These are phyloP conservation scores for Lasiosphaeriaceae sp. DNA, from an alignment of 495 filamentous ascomycete species.

Conservation along the genomic window DNA sequence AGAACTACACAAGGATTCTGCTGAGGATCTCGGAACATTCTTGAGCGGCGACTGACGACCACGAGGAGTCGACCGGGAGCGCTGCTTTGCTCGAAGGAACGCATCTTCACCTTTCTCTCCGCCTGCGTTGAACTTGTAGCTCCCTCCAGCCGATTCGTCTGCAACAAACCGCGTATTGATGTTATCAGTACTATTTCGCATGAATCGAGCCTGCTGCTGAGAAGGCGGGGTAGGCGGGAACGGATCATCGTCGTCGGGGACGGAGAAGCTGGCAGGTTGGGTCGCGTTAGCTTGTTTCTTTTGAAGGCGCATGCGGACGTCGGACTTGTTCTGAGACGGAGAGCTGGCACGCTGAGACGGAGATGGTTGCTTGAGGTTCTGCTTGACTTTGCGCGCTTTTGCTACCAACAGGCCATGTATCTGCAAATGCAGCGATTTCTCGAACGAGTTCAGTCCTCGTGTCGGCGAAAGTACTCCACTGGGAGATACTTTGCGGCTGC, in stretches of 20 bases:
- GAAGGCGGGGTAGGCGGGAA: slow-evolving; percentile 25
- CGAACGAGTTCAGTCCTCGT: slow-evolving; percentile 20
- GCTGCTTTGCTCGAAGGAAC: slow-evolving; percentile 28
- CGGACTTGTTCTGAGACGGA: slow-evolving; percentile 6
- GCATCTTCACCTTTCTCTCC: slow-evolving; percentile 21
- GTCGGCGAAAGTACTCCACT: slow-evolving; percentile 20
- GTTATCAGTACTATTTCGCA: slow-evolving; percentile 63
- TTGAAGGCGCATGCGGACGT: not conserved
- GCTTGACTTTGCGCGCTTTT: not conserved
- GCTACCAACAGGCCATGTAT: slow-evolving; percentile 21
- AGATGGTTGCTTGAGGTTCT: not conserved
- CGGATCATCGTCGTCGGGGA: slow-evolving; percentile 33
- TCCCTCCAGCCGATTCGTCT: slow-evolving; percentile 27
- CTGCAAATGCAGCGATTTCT: slow-evolving; percentile 20
- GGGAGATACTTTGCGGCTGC: slow-evolving; percentile 11
- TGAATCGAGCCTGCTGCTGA: slow-evolving; percentile 32
- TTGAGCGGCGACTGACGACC: slow-evolving; percentile 31
- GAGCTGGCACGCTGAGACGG: not conserved
- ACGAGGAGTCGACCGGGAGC: slow-evolving; percentile 32
- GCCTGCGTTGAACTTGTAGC: slow-evolving; percentile 45
- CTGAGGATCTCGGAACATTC: slow-evolving; percentile 12
- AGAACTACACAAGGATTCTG: slow-evolving; percentile 10
- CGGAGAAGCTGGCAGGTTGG: slow-evolving; percentile 45
- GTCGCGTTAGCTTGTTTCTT: slow-evolving; percentile 31
- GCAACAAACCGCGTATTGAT: slow-evolving; percentile 64